These are phyloP conservation scores for Botrytis deweyae DNA, from an alignment of 2,329 filamentous ascomycete species.

Conservation along the genomic window DNA sequence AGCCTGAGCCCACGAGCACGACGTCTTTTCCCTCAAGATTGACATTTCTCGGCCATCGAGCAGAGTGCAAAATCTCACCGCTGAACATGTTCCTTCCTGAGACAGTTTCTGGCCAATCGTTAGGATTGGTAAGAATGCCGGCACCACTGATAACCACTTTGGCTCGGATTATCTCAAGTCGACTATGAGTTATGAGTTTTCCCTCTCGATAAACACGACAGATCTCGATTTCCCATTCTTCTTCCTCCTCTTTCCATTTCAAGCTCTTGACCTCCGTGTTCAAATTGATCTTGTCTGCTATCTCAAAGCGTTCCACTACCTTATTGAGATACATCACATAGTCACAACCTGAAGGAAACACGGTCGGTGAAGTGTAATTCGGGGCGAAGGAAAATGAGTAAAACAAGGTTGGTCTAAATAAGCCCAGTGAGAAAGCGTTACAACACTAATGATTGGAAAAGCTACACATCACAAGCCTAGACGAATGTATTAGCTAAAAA, in stretches of 20 bases:
- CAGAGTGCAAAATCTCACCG: not conserved
- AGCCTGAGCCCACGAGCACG: not conserved
- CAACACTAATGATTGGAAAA: not conserved
- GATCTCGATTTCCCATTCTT: not conserved
- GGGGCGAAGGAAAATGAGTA: constrained; percentile 62
- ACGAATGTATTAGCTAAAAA: not conserved
- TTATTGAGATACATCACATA: not conserved
- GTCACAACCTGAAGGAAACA: not conserved
- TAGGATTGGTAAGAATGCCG: constrained; percentile 56
- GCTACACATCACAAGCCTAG: not conserved
- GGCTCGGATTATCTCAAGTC: not conserved
- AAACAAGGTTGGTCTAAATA: constrained; percentile 47
- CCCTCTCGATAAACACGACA: not conserved
- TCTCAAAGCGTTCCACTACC: not conserved
- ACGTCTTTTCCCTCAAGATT: not conserved
- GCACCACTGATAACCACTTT: constrained; percentile 55
- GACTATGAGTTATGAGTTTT: not conserved
- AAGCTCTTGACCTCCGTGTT: not conserved
- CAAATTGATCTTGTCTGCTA: not conserved
- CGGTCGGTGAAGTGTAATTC: constrained; percentile 42
- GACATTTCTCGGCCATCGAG: not conserved
- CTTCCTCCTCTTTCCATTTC: not conserved
- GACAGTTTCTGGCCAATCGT: constrained; percentile 49
- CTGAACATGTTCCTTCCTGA: constrained; percentile 42
- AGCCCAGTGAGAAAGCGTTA: not conserved